Percentiles rank a stretch among this genome's conserved stretches.
Evolutionary conservation across 2,329 filamentous ascomycete species (phyloP).

Genomic region (Davidsoniella australis): DNA sequence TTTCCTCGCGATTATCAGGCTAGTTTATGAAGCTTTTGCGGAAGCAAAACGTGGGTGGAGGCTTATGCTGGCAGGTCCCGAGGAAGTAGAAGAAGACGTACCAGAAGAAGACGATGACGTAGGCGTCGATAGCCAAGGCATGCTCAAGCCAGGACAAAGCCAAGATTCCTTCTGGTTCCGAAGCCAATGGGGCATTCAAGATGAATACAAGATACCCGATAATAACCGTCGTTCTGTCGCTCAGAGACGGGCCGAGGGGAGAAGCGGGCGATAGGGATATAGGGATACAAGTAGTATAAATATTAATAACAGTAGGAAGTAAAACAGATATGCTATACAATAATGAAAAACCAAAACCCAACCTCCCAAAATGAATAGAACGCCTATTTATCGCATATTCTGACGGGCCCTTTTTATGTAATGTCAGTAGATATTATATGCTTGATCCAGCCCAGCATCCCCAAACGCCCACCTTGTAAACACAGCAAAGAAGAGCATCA

Average conservation of each 20-base stretch:
- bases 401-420: too few relatives aligned
- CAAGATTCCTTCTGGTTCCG: background rate
- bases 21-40: background rate
- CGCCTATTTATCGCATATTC: too few relatives aligned
- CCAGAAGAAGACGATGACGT: background rate
- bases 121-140: background rate
- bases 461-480: too few relatives aligned
- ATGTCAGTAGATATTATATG: too few relatives aligned
- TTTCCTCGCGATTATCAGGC: background rate
- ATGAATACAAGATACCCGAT: background rate
- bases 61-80: background rate
- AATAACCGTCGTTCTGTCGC: constrained; percentile 5
- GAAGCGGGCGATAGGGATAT: background rate
- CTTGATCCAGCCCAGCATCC: too few relatives aligned
- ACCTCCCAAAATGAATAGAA: too few relatives aligned
- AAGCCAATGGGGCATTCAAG: background rate
- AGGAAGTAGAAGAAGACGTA: background rate
- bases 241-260: background rate
- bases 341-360: too few relatives aligned
- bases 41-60: background rate
- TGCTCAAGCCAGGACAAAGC: background rate
- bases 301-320: too few relatives aligned
- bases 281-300: background rate
- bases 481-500: too few relatives aligned
- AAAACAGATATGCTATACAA: too few relatives aligned